Evolutionary conservation across 2,329 filamentous ascomycete species (phyloP).

Genomic region (Rugonectria rugulosa): DNA sequence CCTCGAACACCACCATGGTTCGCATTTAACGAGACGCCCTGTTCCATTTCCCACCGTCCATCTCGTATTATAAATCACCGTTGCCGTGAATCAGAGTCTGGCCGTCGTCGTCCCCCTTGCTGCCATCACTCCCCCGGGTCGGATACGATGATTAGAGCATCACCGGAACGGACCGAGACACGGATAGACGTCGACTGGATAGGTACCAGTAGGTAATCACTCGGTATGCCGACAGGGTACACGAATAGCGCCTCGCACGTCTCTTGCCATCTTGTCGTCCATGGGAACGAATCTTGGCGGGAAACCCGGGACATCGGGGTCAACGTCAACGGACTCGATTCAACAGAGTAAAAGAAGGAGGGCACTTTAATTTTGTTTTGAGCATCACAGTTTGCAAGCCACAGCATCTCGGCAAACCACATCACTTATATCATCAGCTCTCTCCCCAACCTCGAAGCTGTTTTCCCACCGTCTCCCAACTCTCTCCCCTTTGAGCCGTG

Average conservation of each 20-base stretch:
- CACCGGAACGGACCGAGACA: conserved; percentile 8
- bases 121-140: no score
- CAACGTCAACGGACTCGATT: neutral
- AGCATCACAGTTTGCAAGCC: neutral
- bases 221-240: neutral
- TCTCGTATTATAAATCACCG: no score
- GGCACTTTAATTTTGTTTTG: neutral
- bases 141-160: neutral
- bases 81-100: neutral
- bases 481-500: neutral
- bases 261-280: neutral
- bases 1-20: no score
- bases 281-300: neutral
- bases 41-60: no score
- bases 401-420: conserved; percentile 9
- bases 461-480: neutral
- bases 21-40: no score
- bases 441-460: neutral
- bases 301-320: neutral
- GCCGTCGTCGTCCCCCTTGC: no score
- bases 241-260: neutral
- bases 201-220: no score
- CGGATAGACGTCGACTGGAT: neutral
- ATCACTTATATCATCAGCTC: conserved; percentile 22
- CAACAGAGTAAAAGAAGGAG: conserved; percentile 1